These are phyloP conservation scores for Colletotrichum camelliae DNA, from an alignment of 2,329 filamentous ascomycete species.

Conservation along the genomic window DNA sequence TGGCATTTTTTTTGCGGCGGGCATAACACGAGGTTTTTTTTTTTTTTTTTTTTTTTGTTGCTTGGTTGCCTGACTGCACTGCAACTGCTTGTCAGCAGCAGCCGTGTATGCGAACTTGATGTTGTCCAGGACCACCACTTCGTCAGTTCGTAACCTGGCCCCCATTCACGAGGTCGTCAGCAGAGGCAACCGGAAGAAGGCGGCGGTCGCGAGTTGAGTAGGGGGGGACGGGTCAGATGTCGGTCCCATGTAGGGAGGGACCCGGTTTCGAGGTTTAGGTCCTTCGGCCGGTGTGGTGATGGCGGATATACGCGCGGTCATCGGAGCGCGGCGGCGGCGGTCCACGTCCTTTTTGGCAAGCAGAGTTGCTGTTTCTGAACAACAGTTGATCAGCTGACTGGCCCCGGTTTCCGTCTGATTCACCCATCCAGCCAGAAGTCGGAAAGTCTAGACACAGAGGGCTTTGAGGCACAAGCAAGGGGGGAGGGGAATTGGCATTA, in stretches of 20 bases:
- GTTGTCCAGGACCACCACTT: background rate
- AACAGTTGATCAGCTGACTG: background rate
- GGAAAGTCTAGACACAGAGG: background rate
- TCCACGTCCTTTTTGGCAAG: no score
- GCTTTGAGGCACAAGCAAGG: background rate
- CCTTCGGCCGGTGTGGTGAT: background rate
- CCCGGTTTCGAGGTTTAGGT: background rate
- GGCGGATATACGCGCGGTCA: background rate
- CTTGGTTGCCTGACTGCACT: background rate
- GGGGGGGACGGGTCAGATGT: constrained; percentile 5
- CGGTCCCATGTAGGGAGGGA: constrained; percentile 4
- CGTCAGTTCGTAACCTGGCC: background rate
- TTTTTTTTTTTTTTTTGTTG: background rate
- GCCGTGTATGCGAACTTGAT: no score
- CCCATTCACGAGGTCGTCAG: background rate
- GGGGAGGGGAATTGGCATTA: background rate
- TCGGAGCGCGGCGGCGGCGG: background rate
- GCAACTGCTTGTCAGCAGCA: background rate
- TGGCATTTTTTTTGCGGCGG: background rate
- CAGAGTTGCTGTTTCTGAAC: background rate
- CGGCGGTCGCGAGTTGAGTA: background rate
- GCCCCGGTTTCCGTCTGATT: background rate
- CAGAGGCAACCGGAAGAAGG: background rate
- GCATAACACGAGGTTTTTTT: background rate
- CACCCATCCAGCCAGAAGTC: background rate